Percentiles rank a stretch among this genome's conserved stretches.
phyloP scores from a whole-genome alignment of 2,329 filamentous ascomycete species.

The Talaromyces albobiverticillius region DNA sequence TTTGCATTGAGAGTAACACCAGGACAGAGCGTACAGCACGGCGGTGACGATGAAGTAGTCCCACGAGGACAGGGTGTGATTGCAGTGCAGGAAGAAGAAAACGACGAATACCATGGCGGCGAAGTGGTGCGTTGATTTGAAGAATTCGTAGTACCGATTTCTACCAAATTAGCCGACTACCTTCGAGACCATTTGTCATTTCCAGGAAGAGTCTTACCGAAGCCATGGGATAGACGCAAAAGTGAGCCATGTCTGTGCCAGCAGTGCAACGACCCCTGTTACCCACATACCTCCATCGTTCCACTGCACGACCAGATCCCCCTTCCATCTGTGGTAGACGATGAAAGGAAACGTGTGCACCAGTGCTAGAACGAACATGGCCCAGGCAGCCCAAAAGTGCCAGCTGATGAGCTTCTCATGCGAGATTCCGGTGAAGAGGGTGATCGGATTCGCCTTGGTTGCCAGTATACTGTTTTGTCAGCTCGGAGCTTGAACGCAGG shows the following conservation, averaged over 20 bases:
- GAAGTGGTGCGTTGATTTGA: constrained; percentile 57
- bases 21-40: constrained; percentile 50
- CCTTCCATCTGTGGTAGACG: constrained; percentile 46
- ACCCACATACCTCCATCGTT: constrained; percentile 48
- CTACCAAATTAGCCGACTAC: constrained; percentile 27
- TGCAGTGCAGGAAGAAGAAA: constrained; percentile 62
- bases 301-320: constrained; percentile 47
- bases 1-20: constrained; percentile 45
- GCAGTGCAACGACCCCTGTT: constrained; percentile 54
- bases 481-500: not conserved
- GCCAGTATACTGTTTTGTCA: constrained; percentile 36
- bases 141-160: constrained; percentile 58
- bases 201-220: constrained; percentile 17
- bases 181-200: no score
- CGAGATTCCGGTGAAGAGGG: constrained; percentile 52
- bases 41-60: constrained; percentile 61
- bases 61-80: constrained; percentile 55
- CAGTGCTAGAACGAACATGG: constrained; percentile 54
- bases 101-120: constrained; percentile 54
- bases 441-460: constrained; percentile 55
- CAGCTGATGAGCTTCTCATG: constrained; percentile 48
- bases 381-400: constrained; percentile 52
- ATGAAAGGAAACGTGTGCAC: constrained; percentile 60
- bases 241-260: constrained; percentile 55
- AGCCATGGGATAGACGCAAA: constrained; percentile 35